A percentile compares a stretch with the other conserved stretches of the same genome.
phyloP scores from a whole-genome alignment of 108 stramenopile genomes.

The Pseudonitzschia multiseries region DNA sequence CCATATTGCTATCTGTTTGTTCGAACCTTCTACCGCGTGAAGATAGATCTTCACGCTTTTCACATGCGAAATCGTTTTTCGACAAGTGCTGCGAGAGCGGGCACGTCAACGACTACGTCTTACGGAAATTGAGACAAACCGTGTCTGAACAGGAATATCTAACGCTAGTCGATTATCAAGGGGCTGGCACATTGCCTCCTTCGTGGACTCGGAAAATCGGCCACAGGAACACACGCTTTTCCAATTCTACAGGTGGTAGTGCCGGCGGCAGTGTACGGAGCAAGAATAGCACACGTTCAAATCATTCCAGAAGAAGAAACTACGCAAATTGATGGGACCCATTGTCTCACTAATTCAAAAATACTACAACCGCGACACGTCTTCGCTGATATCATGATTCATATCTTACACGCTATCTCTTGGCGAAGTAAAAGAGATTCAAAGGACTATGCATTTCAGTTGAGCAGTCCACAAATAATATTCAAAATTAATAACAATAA shows the following conservation, averaged over 20 bases:
- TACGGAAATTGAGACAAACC: constrained; percentile 81
- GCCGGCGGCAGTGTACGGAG: neutral
- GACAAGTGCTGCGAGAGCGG: constrained; percentile 75
- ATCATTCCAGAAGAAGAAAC: neutral
- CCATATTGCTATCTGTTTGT: constrained; percentile 84
- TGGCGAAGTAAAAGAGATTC: neutral
- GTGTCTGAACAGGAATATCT: constrained; percentile 75
- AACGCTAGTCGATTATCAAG: constrained; percentile 58
- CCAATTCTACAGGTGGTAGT: constrained; percentile 11
- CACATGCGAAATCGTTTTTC: constrained; percentile 70
- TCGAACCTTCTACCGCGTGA: constrained; percentile 81
- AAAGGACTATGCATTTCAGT: neutral
- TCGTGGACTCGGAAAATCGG: constrained; percentile 67
- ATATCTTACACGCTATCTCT: neutral
- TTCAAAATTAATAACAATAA: constrained; percentile 4
- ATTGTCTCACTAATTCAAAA: neutral
- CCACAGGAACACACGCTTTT: neutral
- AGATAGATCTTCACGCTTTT: constrained; percentile 48
- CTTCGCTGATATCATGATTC: neutral
- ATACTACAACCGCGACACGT: neutral
- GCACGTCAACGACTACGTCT: constrained; percentile 85
- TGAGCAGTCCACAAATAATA: neutral
- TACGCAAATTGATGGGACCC: neutral
- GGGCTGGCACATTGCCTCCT: constrained; percentile 57
- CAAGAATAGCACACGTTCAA: constrained; percentile 3